Evolutionary conservation across 306 rosid species (phyloP).

Genomic region (Trichosanthes cucumerina): DNA sequence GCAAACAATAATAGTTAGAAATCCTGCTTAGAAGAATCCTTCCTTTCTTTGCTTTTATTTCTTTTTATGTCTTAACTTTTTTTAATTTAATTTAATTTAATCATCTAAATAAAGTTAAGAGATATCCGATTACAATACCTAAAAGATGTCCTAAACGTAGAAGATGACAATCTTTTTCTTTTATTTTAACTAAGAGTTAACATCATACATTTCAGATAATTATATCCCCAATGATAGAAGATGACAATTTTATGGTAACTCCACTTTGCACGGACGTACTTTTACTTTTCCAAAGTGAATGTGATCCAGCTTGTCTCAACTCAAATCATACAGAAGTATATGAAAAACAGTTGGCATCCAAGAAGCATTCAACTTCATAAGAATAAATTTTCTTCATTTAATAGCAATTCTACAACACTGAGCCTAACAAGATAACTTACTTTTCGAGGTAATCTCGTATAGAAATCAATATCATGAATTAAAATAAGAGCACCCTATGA

Average conservation of each 20-base stretch:
- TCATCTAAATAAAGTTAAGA: neutral
- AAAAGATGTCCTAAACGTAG: neutral
- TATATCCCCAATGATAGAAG: neutral
- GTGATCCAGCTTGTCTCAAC: neutral
- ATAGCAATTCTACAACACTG: neutral
- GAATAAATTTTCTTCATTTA: neutral
- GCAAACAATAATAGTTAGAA: neutral
- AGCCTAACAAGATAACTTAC: neutral
- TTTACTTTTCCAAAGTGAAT: neutral
- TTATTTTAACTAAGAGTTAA: neutral
- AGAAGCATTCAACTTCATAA: neutral
- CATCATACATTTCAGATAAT: neutral
- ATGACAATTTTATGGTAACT: neutral
- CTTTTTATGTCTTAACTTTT: neutral
- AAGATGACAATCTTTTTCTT: neutral
- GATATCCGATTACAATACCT: neutral
- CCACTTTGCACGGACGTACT: neutral
- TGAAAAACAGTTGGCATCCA: neutral
- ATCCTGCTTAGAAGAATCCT: neutral
- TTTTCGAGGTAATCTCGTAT: neutral
- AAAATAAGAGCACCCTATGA: neutral
- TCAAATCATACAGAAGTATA: neutral
- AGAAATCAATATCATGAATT: neutral
- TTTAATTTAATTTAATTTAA: neutral
- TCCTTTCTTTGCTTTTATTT: neutral